Conservation (phyloP, 2,329 filamentous ascomycete species). For the Colletotrichum sp. region DNA sequence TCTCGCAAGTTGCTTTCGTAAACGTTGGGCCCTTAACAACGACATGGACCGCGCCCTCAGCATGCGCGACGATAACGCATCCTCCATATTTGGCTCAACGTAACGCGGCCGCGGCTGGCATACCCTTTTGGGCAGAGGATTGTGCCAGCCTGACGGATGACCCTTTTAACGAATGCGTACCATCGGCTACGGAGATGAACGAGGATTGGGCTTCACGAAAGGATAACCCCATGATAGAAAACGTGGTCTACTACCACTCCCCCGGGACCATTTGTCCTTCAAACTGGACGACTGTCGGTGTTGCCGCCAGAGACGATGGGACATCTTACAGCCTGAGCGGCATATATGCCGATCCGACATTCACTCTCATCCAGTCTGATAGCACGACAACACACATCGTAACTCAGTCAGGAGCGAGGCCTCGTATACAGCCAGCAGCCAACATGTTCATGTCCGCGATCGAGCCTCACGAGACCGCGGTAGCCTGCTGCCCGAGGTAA, state of each 20-base stretch:
- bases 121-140: not conserved
- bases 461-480: not conserved
- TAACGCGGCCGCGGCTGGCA: not conserved
- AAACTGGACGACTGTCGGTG: not conserved
- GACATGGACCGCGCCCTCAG: not conserved
- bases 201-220: not conserved
- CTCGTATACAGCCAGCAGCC: not conserved
- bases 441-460: not conserved
- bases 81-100: not conserved
- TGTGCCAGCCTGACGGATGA: not conserved
- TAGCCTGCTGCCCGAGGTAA: not conserved
- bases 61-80: not conserved
- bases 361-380: not conserved
- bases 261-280: not conserved
- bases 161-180: not conserved
- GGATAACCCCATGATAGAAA: not conserved
- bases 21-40: not conserved
- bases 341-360: not conserved
- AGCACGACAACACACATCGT: not conserved
- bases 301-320: not conserved
- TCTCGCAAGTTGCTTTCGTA: not conserved
- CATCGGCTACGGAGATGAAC: not conserved
- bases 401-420: not conserved
- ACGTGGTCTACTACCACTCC: not conserved
- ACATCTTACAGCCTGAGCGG: not conserved